Base-by-base conservation (phyloP, 2,329 filamentous ascomycete genomes). In the Alternaria sp. region DNA sequence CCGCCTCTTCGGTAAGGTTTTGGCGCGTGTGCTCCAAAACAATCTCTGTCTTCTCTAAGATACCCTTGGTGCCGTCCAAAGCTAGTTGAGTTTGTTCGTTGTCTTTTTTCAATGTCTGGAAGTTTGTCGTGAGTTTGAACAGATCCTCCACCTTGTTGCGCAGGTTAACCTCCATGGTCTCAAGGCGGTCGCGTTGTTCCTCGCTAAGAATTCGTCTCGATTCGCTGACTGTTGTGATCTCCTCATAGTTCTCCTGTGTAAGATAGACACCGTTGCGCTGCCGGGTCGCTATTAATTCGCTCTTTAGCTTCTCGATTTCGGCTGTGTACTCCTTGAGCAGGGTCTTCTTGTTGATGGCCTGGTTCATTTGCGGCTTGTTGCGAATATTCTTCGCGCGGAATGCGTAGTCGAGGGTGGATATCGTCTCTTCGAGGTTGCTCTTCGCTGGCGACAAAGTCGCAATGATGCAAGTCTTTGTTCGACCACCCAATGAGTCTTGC, bases 401-500 rank as follows among this genome's bases (percentile, higher is more conserved):
- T 11, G 96, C 96, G 77, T 99, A 99, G 79, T 99, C 96, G 2
- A 99, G 86, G 0, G 96, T 99, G 0, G 96, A 98, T 64, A 99
- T 98, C 0, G 96, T 99, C 80, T 99, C 96, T 76, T 99, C 96
- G 2, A 99, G 85, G 72, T 98, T 99, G 80, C 91, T 94, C 80
- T 96, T 96, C 8, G 94, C 93, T 1, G 96, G 94, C 3, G 96
- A 98, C 44, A 99, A 87, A 0, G 96, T 99, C 6, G 96, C 96
- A 75, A 99, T 98, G 70, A 99, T 99, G 83, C 96, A 99, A 0
- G 96, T 99, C 78, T 99, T 99, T 2, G 96, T 99, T 56, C 92
- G 89, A 4, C 96, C 96, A 65, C 96, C 96, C 0, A 99, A 87
- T 0, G 96, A 99, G 78, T 99, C 96, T 89, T 99, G 96, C 20